Conservation (phyloP, 1,139 yeast genomes). For the Saccharomyces hybrid region DNA sequence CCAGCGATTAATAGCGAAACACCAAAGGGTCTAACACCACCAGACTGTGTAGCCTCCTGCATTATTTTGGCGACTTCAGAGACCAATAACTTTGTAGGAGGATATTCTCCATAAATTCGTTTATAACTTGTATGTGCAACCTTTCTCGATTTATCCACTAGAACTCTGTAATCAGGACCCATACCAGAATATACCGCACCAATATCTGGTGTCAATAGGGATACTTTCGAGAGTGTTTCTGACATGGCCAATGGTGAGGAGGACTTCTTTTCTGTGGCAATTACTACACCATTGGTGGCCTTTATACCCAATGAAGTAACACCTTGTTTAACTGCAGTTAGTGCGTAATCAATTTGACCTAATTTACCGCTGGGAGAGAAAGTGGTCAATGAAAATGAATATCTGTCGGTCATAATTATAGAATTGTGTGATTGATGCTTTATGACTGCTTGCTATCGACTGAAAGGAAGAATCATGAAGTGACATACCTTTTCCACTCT, state of each 20-base stretch:
- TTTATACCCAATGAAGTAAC: conserved; percentile 95
- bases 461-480: background rate
- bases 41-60: conserved; percentile 98
- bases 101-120: conserved; percentile 90
- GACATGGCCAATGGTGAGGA: conserved; percentile 69
- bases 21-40: conserved; percentile 57
- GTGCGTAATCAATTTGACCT: conserved; percentile 95
- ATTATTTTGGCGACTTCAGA: conserved; percentile 92
- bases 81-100: conserved; percentile 90
- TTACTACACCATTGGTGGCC: conserved; percentile 91
- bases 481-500: background rate
- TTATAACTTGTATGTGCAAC: conserved; percentile 90
- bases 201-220: conserved; percentile 84
- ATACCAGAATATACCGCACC: conserved; percentile 97
- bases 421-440: background rate
- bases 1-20: conserved; percentile 94
- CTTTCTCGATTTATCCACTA: conserved; percentile 89
- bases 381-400: conserved; percentile 92
- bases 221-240: conserved; percentile 73
- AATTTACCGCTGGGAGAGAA: conserved; percentile 97
- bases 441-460: background rate
- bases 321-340: conserved; percentile 96
- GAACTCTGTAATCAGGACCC: conserved; percentile 98
- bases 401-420: conserved; percentile 82
- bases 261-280: conserved; percentile 93